Base-by-base conservation (phyloP, 2,329 filamentous ascomycete species). In the Fusarium sp. region DNA sequence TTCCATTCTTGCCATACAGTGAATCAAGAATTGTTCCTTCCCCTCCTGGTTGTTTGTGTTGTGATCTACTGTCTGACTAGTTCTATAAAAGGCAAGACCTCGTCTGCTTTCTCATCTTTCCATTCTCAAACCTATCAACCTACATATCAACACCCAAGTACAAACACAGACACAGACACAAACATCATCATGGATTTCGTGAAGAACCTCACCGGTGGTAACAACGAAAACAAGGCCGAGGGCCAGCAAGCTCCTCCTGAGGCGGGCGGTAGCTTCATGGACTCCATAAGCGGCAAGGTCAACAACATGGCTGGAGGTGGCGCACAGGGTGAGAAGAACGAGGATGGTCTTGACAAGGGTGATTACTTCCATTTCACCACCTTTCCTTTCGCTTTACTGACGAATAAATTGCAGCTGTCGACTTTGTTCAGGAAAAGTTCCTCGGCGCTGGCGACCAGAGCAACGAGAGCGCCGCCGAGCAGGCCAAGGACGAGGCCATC, bases 341-440 rank as follows among this genome's bases (percentile, higher is more conserved):
- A 96, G 80, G 92, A 95, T 76, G 81, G 79, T n/a, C 87, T 96
- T 53, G 93, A 96, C 82, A 96, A 96, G 83, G 90, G 92, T 93
- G 57, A 66, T 24, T 64, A 65, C 13, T 29, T 6, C 9, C n/a
- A 21, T 15, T 8, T 4, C 13, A 13, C 12, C 5, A 12, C 2
- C 2, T 6, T 28, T 0, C 13, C 6, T 56, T 18, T 1, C 16
- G 7, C n/a, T 15, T 1, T 33, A 12, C 23, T 46, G 11, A 43
- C 16, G 31, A 21, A 3, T 8, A 2, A 8, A 0, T 13, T 11
- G 6, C 42, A 95, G 93, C 88, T 53, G 84, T 95, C 83, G 93
- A 96, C 79, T 88, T 86, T 68, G 86, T 94, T 24, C 93, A 97
- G 80, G 88, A 96, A 80, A 88, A 92, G 68, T 81, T 94, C 77